Conservation (phyloP, 164 flowering plant genomes). For the Vitis vinifera region DNA sequence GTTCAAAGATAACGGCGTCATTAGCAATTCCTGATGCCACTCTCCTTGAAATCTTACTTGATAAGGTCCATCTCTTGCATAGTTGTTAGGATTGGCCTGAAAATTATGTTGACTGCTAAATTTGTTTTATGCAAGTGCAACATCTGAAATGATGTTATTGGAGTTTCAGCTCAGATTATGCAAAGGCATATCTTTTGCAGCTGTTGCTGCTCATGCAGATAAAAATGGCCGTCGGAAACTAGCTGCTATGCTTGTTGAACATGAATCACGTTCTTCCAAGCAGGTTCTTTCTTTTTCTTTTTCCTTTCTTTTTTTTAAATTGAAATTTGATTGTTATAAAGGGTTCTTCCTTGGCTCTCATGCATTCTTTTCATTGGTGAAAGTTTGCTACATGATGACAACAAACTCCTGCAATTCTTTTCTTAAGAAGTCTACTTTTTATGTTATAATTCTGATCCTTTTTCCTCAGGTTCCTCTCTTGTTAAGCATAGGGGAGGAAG, state of each 20-base stretch:
- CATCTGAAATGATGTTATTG: slow-evolving; percentile 3
- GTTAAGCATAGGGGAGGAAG: slow-evolving; percentile 96
- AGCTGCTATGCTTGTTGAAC: slow-evolving; percentile 95
- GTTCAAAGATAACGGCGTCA: slow-evolving; percentile 85
- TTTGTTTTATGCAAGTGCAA: background rate
- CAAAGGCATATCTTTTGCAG: slow-evolving; percentile 95
- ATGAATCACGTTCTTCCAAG: slow-evolving; percentile 93
- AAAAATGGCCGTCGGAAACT: slow-evolving; percentile 79
- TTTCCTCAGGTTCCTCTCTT: slow-evolving; percentile 82
- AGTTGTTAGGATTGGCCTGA: background rate
- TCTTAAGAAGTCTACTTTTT: no score
- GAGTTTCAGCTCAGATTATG: slow-evolving; percentile 76
- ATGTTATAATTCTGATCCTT: slow-evolving; percentile 1
- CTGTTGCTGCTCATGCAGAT: slow-evolving; percentile 99
- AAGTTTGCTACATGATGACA: background rate
- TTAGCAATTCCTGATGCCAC: slow-evolving; percentile 67
- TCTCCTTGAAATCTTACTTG: slow-evolving; percentile 85
- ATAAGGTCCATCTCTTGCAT: slow-evolving; percentile 60
- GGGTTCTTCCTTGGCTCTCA: background rate
- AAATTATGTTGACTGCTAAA: background rate
- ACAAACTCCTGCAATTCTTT: no score
- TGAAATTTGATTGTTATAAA: background rate
- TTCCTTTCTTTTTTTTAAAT: background rate
- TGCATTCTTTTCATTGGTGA: background rate
- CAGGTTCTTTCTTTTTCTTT: slow-evolving; percentile 49